Evolutionary conservation across 164 flowering plant species (phyloP), one percentile per base, ranked within the genome.

Genomic region (Vitis riparia): DNA sequence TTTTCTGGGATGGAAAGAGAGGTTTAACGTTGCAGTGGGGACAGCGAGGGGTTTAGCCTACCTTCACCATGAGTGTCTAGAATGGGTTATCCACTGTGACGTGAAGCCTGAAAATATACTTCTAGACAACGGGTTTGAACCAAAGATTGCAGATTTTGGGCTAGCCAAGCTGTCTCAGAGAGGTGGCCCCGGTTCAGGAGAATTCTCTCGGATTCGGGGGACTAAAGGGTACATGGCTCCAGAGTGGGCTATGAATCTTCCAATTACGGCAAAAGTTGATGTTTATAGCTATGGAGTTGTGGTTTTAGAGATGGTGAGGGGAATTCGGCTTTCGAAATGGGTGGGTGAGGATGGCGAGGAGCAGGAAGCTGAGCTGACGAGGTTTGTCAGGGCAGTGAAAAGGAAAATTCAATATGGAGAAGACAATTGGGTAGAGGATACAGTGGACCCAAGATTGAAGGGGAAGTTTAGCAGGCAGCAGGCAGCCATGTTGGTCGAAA

Each of bases 221-320:
- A 79, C 82, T 37, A 73, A 68, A 63, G 80, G 83, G 32, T 80
- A 80, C 71, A 71, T 76, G 80, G 83, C 83, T 66, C 80, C 83
- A 11, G 83, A 76, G 44, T 80, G 83, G 83, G 74, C 73, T 30
- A 11, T 68, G 55, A 80, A 71, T 56, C 78, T 76, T 30, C 79
- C 79, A 1, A 74, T 80, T 32, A 23, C 79, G 4, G 75, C 80
- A 1, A 74, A 74, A 55, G 83, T 76, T 2, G 83, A 80, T 67
- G 83, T 80, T 29, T 80, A 67, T 27, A 74, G 80, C 55, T 80
- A 73, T 68, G 83, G 80, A 48, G 78, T 80, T 27, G 79, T 76
- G 56, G 53, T 80, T 17, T 63, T 80, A 5, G 83, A 80, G 69
- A 59, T 80, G 37, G 73, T 76, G 11, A 76, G 37, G 55, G 83